Conservation (phyloP, 139 green algal species). For the Micromonas pusilla region DNA sequence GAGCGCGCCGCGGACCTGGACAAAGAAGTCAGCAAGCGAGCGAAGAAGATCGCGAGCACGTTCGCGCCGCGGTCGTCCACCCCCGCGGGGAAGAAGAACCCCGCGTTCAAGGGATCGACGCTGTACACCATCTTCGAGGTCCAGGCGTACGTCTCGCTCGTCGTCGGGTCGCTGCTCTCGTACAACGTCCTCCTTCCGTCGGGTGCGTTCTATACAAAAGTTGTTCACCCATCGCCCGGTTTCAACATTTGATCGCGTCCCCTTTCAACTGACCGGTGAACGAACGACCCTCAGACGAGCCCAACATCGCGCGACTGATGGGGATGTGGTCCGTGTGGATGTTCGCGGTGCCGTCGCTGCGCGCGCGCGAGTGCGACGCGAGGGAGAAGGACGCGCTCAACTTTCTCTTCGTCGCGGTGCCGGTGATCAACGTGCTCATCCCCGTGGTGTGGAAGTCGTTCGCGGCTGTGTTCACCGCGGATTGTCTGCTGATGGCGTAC, state of each 20-base stretch:
- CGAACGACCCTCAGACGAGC: conserved; percentile 85
- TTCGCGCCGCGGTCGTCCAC: conserved; percentile 75
- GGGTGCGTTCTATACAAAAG: no score
- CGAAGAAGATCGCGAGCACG: conserved; percentile 57
- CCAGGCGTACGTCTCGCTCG: conserved; percentile 71
- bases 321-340: conserved; percentile 94
- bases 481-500: conserved; percentile 64
- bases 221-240: no score
- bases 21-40: not conserved
- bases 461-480: conserved; percentile 75
- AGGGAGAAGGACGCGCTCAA: conserved; percentile 95
- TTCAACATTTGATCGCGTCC: no score
- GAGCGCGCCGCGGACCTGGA: not conserved
- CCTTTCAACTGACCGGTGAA: no score
- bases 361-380: conserved; percentile 79
- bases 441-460: conserved; percentile 92
- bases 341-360: conserved; percentile 68
- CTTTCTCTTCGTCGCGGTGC: conserved; percentile 85
- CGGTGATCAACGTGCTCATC: conserved; percentile 85
- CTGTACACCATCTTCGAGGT: conserved; percentile 56
- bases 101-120: conserved; percentile 68
- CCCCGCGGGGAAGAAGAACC: conserved; percentile 70
- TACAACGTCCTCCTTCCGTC: conserved; percentile 89
- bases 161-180: conserved; percentile 73
- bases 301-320: conserved; percentile 80